phyloP scores from a whole-genome alignment of 2,329 filamentous ascomycete species.

The Phaeosphaeriaceae sp. region DNA sequence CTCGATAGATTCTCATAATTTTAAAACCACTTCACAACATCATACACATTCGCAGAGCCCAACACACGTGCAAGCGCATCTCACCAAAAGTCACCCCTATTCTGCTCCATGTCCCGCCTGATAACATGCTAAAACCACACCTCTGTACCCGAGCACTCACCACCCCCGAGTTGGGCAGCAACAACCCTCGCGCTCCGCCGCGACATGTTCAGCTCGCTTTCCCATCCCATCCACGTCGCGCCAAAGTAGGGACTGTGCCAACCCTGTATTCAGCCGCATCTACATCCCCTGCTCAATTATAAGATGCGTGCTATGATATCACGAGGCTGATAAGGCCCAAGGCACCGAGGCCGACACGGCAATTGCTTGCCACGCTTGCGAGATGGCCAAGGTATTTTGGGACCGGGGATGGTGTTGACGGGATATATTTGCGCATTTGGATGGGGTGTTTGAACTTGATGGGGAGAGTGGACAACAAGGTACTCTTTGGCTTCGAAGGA shows the following conservation, averaged over 20 bases:
- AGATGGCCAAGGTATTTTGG: too few species aligned
- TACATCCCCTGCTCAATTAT: not conserved
- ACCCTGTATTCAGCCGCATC: not conserved
- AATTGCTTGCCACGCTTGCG: not conserved
- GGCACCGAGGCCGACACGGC: not conserved
- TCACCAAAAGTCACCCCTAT: too few species aligned
- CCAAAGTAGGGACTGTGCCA: not conserved
- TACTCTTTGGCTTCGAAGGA: not conserved
- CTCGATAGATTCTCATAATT: not conserved
- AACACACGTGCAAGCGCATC: too few species aligned
- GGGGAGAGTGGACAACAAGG: not conserved
- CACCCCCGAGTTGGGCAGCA: slow-evolving; percentile 1
- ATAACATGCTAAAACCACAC: too few species aligned
- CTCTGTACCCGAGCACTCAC: too few species aligned
- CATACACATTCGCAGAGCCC: too few species aligned
- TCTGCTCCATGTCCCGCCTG: not conserved
- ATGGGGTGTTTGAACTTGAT: too few species aligned
- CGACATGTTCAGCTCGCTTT: too few species aligned
- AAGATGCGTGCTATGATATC: not conserved
- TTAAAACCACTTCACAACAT: not conserved
- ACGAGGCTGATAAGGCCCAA: not conserved
- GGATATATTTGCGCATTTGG: too few species aligned
- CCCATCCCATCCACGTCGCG: not conserved
- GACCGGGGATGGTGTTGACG: too few species aligned
- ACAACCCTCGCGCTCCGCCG: not conserved